Base-by-base conservation (phyloP, 768 basidiomycete genomes). In the Boletus reticulatus region DNA sequence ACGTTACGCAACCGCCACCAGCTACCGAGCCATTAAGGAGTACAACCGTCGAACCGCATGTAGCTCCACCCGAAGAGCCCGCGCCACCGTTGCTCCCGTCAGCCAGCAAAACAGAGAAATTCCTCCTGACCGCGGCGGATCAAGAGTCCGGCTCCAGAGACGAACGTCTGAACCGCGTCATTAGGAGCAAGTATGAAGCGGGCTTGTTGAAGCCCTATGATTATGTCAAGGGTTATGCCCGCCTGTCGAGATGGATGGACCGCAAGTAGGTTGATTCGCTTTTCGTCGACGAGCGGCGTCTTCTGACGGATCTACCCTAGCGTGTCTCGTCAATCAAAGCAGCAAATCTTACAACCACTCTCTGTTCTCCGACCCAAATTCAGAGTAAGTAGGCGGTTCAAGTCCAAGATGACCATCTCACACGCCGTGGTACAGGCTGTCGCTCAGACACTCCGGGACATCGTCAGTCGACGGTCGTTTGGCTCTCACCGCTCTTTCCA, bases 181-280 rank as follows among this genome's bases (percentile, higher is more conserved):
- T 98, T 62, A 83, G 89, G 61, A 93, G 91, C 65, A 98, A 98
- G 73, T 98, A 97, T 72, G 95, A 98, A 67, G 96, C 96, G 3
- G 96, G 95, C 0, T 71, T 98, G 42, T 74, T 98, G 60, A 94
- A 92, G 66, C 96, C 96, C 4, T 97, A 96, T 65, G 95, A 98
- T 72, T 97, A 98, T 62, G 93, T 94, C 48, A 94, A 94, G 66
- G 96, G 96, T 0, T 98, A 98, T 64, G 89, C 92, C 14, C 78
- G 95, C 56, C 73, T 98, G 59, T 90, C 87, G 52, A 81, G 90
- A 53, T 98, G 94, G 94, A 96, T 98, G 92, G 93, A 94, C 62
- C 77, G 86, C 68, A 93, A 94, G 93, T 94, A 68, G 19, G 82
- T 67, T 2, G 19, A 52, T 36, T 48, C 8, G 2, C 39, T 50